Conservation (phyloP, 139 green algal genomes). For the Picochlorum sp. region DNA sequence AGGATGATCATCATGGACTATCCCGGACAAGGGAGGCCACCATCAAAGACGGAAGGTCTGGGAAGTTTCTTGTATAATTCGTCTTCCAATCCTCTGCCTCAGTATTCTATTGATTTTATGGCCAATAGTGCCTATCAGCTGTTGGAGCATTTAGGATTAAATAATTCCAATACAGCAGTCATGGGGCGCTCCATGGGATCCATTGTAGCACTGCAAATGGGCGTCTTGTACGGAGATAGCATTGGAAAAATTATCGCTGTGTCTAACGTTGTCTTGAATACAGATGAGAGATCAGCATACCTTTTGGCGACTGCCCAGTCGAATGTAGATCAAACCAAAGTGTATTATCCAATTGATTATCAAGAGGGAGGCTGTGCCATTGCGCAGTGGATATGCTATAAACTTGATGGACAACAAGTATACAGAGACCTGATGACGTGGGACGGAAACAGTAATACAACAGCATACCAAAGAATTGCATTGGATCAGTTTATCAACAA, state of each 20-base stretch:
- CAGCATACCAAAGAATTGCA: neutral
- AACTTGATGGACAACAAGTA: neutral
- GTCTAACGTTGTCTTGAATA: neutral
- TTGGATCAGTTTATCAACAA: slow-evolving; percentile 4
- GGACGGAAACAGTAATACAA: neutral
- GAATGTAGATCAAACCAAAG: slow-evolving; percentile 1
- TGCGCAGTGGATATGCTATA: neutral
- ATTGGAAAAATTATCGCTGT: neutral
- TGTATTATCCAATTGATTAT: slow-evolving; percentile 1
- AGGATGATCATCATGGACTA: slow-evolving; percentile 1
- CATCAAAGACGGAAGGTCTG: neutral
- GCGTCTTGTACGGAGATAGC: neutral
- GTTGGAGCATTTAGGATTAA: neutral
- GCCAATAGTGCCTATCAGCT: slow-evolving; percentile 1
- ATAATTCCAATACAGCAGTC: neutral
- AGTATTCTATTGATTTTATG: slow-evolving; percentile 3
- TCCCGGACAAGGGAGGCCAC: neutral
- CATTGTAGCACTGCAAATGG: neutral
- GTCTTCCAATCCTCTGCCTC: neutral
- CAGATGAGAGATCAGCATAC: neutral
- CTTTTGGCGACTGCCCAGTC: neutral
- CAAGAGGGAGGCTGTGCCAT: neutral
- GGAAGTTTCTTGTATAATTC: neutral
- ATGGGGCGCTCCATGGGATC: neutral
- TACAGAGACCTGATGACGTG: neutral